Conservation (phyloP, 2,329 filamentous ascomycete genomes). For the Teratosphaeria viscida region DNA sequence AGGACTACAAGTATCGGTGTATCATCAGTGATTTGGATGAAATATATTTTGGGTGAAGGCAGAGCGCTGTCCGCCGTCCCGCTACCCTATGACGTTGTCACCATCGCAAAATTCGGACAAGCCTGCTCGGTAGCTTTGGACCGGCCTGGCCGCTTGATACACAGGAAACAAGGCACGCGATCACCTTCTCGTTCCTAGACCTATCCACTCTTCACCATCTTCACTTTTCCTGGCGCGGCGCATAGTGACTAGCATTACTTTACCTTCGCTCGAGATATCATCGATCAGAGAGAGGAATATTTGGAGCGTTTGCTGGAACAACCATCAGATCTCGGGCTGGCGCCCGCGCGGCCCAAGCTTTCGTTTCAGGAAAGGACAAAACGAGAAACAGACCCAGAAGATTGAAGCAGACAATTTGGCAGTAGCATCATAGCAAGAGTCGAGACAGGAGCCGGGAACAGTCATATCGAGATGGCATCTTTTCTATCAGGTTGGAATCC, state of each 20-base stretch:
- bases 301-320: background rate
- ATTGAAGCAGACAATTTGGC: background rate
- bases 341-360: background rate
- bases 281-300: background rate
- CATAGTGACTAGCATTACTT: background rate
- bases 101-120: background rate
- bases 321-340: background rate
- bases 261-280: background rate
- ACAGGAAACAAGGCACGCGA: background rate
- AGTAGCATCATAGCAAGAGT: background rate
- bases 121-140: background rate
- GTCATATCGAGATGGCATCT: conserved; percentile 23
- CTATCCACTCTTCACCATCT: background rate
- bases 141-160: background rate
- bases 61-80: background rate
- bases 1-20: background rate
- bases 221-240: background rate
- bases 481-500: conserved; percentile 47
- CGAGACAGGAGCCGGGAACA: background rate
- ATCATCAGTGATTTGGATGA: no score
- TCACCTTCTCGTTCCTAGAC: background rate
- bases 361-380: background rate
- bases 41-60: no score
- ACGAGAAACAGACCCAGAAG: background rate
- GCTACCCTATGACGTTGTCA: background rate